A percentile compares a stretch with the other conserved stretches of the same genome.
Evolutionary conservation across 208 protist genomes (phyloP).

Genomic region (Herpetomonas samuelpessoai): DNA sequence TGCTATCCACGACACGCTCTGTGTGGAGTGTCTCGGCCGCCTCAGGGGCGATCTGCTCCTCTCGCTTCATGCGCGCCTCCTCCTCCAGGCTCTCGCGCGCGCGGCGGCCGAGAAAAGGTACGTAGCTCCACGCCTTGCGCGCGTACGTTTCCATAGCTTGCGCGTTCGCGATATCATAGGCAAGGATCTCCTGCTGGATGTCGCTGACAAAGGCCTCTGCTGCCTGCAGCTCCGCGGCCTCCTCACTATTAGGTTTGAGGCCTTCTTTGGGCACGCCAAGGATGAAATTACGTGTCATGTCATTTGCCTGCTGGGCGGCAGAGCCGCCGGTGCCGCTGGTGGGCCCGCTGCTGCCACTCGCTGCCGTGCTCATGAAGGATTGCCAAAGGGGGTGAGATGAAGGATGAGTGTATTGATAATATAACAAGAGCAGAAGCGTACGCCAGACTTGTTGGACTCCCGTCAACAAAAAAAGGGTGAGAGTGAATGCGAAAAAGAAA

Average conservation of each 20-base stretch:
- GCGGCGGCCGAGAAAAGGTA: slow-evolving; percentile 57
- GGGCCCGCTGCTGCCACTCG: background rate
- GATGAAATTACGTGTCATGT: slow-evolving; percentile 65
- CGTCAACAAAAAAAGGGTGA: too few species aligned
- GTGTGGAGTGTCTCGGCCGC: background rate
- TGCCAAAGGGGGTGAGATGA: too few species aligned
- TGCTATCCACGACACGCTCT: too few species aligned
- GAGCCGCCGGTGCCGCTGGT: slow-evolving; percentile 22
- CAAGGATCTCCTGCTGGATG: slow-evolving; percentile 74
- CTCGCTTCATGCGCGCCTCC: slow-evolving; percentile 21
- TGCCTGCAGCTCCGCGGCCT: slow-evolving; percentile 64
- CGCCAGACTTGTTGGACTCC: too few species aligned
- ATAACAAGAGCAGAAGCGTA: too few species aligned
- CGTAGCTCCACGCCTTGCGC: slow-evolving; percentile 42
- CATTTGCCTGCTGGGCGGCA: slow-evolving; percentile 39
- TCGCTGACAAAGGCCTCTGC: slow-evolving; percentile 78
- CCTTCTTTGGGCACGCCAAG: slow-evolving; percentile 67
- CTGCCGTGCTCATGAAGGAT: background rate
- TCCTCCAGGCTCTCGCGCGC: slow-evolving; percentile 30
- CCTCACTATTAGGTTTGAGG: slow-evolving; percentile 39
- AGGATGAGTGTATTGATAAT: too few species aligned
- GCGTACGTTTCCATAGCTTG: slow-evolving; percentile 73
- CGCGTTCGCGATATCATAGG: slow-evolving; percentile 83
- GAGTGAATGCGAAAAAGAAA: too few species aligned
- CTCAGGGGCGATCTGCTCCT: background rate